Conservation (phyloP, 129 eudicot genomes). For the Flaveria bidentis region DNA sequence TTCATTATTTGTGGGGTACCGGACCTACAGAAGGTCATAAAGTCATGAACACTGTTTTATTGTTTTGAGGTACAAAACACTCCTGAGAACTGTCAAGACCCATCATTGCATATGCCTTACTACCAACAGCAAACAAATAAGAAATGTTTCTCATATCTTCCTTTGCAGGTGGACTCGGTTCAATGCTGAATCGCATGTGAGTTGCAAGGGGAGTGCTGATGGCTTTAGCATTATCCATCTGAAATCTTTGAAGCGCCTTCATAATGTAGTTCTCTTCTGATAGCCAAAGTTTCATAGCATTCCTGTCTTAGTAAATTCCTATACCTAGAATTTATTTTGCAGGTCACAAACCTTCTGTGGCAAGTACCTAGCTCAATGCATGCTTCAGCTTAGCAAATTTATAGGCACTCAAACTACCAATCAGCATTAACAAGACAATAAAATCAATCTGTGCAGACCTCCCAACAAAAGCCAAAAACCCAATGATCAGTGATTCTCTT, state of each 20-base stretch:
- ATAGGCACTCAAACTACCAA: constrained; percentile 1
- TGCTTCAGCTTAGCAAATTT: not conserved
- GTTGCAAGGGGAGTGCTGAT: not conserved
- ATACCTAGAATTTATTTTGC: not conserved
- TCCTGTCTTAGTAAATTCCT: not conserved
- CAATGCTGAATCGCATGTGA: not conserved
- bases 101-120: constrained; percentile 7
- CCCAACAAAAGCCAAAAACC: not conserved
- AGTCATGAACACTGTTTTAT: constrained; percentile 7
- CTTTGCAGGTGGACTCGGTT: constrained; percentile 8
- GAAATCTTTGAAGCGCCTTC: not conserved
- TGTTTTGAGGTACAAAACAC: constrained; percentile 7
- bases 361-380: constrained; percentile 10
- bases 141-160: not conserved
- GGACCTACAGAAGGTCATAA: constrained; percentile 3
- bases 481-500: not conserved
- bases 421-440: constrained; percentile 1
- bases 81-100: constrained; percentile 16
- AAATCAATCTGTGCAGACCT: not conserved
- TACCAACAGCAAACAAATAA: not conserved
- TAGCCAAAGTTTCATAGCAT: not conserved
- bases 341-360: not conserved
- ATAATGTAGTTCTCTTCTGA: not conserved
- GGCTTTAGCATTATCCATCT: not conserved
- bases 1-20: not conserved